Base-by-base conservation (phyloP, 441 rosid species). In the Gossypium davidsonii region DNA sequence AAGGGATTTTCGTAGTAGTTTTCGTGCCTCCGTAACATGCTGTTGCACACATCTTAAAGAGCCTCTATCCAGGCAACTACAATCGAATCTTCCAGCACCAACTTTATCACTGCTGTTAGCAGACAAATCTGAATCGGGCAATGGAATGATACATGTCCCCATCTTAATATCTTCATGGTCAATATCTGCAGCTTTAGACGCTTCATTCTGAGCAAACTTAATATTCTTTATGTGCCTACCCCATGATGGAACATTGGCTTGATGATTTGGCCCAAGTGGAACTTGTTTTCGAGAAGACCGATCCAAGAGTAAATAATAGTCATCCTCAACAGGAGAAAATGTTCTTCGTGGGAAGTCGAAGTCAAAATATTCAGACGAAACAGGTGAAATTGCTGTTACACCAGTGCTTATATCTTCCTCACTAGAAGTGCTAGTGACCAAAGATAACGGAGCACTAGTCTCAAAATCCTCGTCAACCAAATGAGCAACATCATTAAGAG, bases 41-140 rank as follows among this genome's bases (percentile, higher is more conserved):
- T 80, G 85, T 76, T 82, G 84, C 66, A 83, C 86, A 72, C 93
- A 87, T 76, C 85, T 79, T 37, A 73, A 52, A 21, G 88, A 89
- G 1, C 87, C 84, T 67, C 73, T 73, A 62, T 87, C 91, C 39
- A 70, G 34, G 56, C 93, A 89, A 51, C 72, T 17, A 61, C 93
- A 89, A 18, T 76, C 82, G 60, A 59, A 64, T 81, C 85, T 78
- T 61, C 73, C 67, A 42, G 83, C 81, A 7, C 75, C 62, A 75
- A 56, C 31, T 63, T 74, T 64, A 44, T 79, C 55, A 62, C 61
- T 48, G 59, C 48, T 58, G 60, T 51, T 68, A 0, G 46, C 42
- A 4, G 60, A 68, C 48, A 68, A 17, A 57, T 83, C 82, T 56
- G 20, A 55, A 62, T 74, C 80, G 23, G 84, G 83, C 85, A 81